These are phyloP conservation scores for Ceratocystis papillata DNA, from an alignment of 2,329 filamentous ascomycete genomes.

Conservation along the genomic window DNA sequence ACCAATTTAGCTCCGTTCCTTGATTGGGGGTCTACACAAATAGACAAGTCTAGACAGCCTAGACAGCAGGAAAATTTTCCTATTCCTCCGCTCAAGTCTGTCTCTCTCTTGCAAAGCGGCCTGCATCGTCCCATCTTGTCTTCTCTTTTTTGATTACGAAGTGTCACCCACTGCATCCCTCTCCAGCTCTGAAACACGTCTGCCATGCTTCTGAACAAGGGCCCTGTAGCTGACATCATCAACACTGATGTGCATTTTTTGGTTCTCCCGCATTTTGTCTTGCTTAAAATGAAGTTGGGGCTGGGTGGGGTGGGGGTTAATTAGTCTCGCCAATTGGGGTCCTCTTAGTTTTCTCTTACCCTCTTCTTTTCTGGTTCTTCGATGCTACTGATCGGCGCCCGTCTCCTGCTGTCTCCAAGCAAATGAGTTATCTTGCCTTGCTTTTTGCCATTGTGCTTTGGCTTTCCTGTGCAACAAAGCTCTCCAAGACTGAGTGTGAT, in stretches of 20 bases:
- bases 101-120: background rate
- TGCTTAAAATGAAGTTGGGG: background rate
- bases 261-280: background rate
- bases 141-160: slow-evolving; percentile 8
- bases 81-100: background rate
- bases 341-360: background rate
- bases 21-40: background rate
- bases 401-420: background rate
- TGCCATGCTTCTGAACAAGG: slow-evolving; percentile 7
- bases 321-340: background rate
- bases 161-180: slow-evolving; percentile 9
- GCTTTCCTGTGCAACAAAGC: background rate
- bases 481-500: background rate
- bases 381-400: background rate
- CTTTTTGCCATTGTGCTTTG: background rate
- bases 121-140: slow-evolving; percentile 10
- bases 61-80: too few relatives aligned
- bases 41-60: background rate
- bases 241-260: background rate
- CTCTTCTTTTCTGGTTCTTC: background rate
- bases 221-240: slow-evolving; percentile 11
- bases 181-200: slow-evolving; percentile 10
- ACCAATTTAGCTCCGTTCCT: too few relatives aligned
- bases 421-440: background rate
- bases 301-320: background rate